Base-by-base conservation (phyloP, 169 alveolate genomes). In the Plasmodium falciparum region DNA sequence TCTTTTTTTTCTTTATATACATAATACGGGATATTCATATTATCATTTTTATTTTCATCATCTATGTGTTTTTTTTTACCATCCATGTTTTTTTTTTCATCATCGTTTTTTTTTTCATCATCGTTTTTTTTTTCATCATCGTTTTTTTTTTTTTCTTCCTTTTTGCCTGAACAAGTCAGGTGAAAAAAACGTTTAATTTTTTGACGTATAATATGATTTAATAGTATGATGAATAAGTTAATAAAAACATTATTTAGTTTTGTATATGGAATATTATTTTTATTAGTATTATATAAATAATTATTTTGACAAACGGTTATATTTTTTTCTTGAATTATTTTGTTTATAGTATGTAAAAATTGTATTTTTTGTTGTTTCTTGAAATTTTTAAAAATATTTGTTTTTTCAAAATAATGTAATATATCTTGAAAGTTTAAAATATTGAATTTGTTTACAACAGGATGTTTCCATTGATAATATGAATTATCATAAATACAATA, bases 401-500 rank as follows among this genome's bases (percentile, higher is more conserved):
- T 29, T 49, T 63, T 26, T 26, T 83, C 73, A 22, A 69, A 69
- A 83, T 33, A 69, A 24, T 39, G 56, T 22, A 72, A 56, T 15
- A 83, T 47, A 17, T 49, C 29, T 11, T 83, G 17, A 63, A 83
- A 69, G 59, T 67, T 67, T 4, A 39, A 39, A 39, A 39, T 39
- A 39, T 39, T 5, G 7, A 39, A 39, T 39, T 39, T 5, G 9
- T 39, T 11, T 39, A 39, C 47, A 39, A 6, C 11, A 5, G 47
- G 1, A 5, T 5, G 47, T 15, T 22, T 65, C 89, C 89, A 78
- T 6, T 78, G 72, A 45, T 54, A 65, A 3, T 39, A 5, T 39
- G 47, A 39, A 26, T 43, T 62, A 11, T 74, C 70, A 54, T 83
- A 83, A 3, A 83, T 83, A 47, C 85, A 69, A 69, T 69, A 56